A percentile compares a stretch with the other conserved stretches of the same genome.
Conservation (phyloP, 164 flowering plant genomes). For the Piper betle region DNA sequence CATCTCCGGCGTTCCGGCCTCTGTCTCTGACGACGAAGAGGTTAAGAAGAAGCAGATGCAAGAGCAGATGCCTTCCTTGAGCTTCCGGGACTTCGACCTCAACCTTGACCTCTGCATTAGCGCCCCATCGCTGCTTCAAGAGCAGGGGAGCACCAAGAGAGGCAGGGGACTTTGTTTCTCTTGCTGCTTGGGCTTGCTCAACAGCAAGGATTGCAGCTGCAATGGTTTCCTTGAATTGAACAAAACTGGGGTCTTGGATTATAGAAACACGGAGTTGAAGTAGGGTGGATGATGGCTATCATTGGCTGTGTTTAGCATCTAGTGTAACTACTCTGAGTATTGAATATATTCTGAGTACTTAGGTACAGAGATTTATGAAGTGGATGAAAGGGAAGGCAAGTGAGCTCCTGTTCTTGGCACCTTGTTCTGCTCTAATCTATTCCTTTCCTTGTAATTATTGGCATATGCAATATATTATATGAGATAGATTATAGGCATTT, state of each 20-base stretch:
- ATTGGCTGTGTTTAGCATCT: not conserved
- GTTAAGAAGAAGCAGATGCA: slow-evolving; percentile 9
- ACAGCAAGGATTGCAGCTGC: slow-evolving; percentile 55
- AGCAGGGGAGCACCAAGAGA: slow-evolving; percentile 16
- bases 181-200: slow-evolving; percentile 61
- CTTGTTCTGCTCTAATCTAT: too few species aligned
- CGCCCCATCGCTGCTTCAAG: slow-evolving; percentile 41
- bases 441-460: too few species aligned
- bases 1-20: slow-evolving; percentile 24
- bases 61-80: slow-evolving; percentile 5
- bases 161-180: slow-evolving; percentile 46
- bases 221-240: slow-evolving; percentile 46
- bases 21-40: slow-evolving; percentile 33
- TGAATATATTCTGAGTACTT: too few species aligned
- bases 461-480: too few species aligned
- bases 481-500: too few species aligned
- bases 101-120: slow-evolving; percentile 81
- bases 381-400: too few species aligned
- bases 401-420: too few species aligned
- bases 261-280: slow-evolving; percentile 77
- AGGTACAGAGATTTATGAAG: not conserved
- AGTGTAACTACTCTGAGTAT: not conserved
- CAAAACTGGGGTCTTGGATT: slow-evolving; percentile 47
- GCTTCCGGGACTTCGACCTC: slow-evolving; percentile 41
- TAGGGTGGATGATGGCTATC: slow-evolving; percentile 6